A percentile compares a stretch with the other conserved stretches of the same genome.
phyloP scores from a whole-genome alignment of 768 basidiomycete genomes.

The Leccinum subtestaceum region DNA sequence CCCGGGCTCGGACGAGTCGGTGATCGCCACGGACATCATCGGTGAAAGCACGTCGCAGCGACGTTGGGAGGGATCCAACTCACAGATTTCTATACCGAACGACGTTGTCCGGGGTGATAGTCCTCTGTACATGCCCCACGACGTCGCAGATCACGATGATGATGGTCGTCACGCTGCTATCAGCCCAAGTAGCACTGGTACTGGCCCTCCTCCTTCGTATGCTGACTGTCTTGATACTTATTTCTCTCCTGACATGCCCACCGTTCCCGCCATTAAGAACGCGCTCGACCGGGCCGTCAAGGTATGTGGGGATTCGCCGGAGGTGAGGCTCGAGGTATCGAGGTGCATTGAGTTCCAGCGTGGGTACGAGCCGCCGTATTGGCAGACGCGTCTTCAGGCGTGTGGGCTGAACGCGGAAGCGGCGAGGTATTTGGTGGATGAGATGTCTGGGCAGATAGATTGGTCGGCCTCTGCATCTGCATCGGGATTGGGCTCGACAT shows the following conservation, averaged over 20 bases:
- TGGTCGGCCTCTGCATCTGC: constrained; percentile 5
- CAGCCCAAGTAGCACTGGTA: constrained; percentile 9
- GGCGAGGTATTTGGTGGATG: constrained; percentile 20
- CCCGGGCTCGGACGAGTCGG: constrained; percentile 10
- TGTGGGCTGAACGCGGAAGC: constrained; percentile 19
- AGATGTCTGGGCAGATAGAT: constrained; percentile 28
- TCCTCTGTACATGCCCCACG: constrained; percentile 11
- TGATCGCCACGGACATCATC: neutral
- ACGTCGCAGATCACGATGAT: neutral
- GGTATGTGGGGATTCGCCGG: constrained; percentile 14
- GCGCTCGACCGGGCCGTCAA: constrained; percentile 23
- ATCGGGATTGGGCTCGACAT: neutral
- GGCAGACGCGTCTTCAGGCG: constrained; percentile 24
- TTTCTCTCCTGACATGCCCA: constrained; percentile 6
- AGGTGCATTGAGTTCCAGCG: constrained; percentile 22
- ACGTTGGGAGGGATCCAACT: constrained; percentile 2
- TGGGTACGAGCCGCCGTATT: constrained; percentile 30
- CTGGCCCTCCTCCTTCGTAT: constrained; percentile 21
- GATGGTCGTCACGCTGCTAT: neutral
- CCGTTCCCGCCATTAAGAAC: constrained; percentile 11
- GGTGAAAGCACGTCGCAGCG: constrained; percentile 1
- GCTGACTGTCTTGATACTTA: constrained; percentile 5
- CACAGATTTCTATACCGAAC: neutral
- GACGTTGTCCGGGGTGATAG: constrained; percentile 23
- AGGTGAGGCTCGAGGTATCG: constrained; percentile 21